These are phyloP conservation scores for Furcasterigmium furcatum DNA, from an alignment of 2,329 filamentous ascomycete genomes.

Conservation along the genomic window DNA sequence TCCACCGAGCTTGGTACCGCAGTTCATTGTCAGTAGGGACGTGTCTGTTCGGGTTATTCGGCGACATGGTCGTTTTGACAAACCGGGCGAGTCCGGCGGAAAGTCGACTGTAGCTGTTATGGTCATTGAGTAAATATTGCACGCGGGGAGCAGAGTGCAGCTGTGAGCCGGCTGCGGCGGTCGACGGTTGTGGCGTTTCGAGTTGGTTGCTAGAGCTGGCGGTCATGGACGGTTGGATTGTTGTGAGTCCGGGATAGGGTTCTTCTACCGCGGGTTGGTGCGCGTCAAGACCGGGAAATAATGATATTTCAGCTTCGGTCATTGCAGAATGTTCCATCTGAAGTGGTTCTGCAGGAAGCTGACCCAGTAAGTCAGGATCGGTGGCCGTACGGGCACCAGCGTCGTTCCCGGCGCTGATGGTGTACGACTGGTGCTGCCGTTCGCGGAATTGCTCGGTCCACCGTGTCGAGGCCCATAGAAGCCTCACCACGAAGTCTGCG, in stretches of 20 bases:
- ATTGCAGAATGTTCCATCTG: background rate
- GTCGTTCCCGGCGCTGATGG: background rate
- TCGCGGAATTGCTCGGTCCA: constrained; percentile 5
- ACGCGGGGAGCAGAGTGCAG: too few species aligned
- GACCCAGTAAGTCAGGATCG: background rate
- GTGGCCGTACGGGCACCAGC: background rate
- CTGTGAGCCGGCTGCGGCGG: too few species aligned
- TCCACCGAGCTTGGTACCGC: constrained; percentile 25
- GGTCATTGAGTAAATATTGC: constrained; percentile 16
- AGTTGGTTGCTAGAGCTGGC: background rate
- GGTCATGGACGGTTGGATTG: too few species aligned
- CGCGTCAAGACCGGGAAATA: background rate
- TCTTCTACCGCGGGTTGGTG: background rate
- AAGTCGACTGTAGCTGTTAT: constrained; percentile 19
- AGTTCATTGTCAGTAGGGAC: constrained; percentile 31
- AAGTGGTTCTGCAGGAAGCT: background rate
- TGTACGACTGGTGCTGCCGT: background rate
- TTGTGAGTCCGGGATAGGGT: background rate
- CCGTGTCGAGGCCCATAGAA: constrained; percentile 1
- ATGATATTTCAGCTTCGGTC: background rate
- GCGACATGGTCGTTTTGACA: constrained; percentile 23
- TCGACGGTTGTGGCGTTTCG: background rate
- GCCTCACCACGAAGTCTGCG: constrained; percentile 4
- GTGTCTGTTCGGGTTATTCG: constrained; percentile 21
- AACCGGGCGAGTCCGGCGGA: constrained; percentile 15